Percentiles rank a stretch among this genome's conserved stretches.
Conservation (phyloP, 179 eudicot species). For the Heliamphora pulchella region DNA sequence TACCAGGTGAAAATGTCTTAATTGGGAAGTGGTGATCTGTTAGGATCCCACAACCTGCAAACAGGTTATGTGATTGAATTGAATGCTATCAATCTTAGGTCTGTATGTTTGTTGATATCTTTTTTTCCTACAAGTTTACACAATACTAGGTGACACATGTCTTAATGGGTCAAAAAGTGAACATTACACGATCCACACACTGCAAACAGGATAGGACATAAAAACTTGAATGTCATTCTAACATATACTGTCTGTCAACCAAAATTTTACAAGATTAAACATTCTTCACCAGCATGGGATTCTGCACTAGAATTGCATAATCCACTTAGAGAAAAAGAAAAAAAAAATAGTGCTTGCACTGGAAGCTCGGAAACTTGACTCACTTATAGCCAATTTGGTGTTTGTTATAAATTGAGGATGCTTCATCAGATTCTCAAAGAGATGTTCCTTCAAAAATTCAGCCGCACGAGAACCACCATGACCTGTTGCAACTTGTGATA, state of each 20-base stretch:
- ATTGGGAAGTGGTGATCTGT: not conserved
- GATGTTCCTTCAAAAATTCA: conserved; percentile 78
- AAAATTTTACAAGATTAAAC: not conserved
- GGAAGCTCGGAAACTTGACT: conserved; percentile 25
- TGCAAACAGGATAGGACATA: not conserved
- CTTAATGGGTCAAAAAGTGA: not conserved
- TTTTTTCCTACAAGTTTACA: conserved; percentile 46
- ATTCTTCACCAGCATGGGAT: not conserved
- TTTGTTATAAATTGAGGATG: conserved; percentile 73
- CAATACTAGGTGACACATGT: conserved; percentile 21
- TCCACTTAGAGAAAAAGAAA: not conserved
- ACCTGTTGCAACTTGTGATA: conserved; percentile 40
- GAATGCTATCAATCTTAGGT: not conserved
- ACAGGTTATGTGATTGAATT: not conserved
- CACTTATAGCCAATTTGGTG: conserved; percentile 83
- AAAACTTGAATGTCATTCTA: not conserved
- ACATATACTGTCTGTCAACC: not conserved
- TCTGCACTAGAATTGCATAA: not conserved
- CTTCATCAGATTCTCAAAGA: conserved; percentile 78
- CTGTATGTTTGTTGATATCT: conserved; percentile 20
- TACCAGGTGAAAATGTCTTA: conserved; percentile 17
- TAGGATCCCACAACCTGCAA: not conserved
- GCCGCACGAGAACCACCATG: conserved; percentile 99
- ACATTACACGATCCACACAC: not conserved
- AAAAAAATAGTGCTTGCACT: not conserved